phyloP scores from a whole-genome alignment of 2,329 filamentous ascomycete genomes.

The Fusarium sacchari region DNA sequence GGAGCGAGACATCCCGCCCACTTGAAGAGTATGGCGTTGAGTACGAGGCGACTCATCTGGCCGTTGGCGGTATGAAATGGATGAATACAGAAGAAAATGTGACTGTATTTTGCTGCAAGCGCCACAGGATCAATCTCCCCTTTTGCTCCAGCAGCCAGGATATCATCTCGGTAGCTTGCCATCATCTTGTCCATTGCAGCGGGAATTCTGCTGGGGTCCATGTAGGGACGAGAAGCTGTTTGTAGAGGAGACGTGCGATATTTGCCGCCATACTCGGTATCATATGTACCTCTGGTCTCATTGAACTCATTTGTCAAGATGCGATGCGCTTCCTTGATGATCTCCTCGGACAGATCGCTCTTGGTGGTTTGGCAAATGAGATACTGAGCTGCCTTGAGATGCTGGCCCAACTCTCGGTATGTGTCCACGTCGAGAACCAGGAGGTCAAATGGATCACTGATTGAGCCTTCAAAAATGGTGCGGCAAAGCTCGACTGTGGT shows the following conservation, averaged over 20 bases:
- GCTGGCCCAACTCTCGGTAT: slow-evolving; percentile 19
- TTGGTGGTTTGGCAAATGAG: slow-evolving; percentile 20
- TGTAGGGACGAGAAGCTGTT: neutral
- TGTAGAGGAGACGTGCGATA: slow-evolving; percentile 41
- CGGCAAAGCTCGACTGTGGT: neutral
- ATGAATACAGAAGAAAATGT: slow-evolving; percentile 48
- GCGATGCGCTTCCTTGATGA: slow-evolving; percentile 39
- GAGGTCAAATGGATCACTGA: neutral
- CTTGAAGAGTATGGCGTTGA: slow-evolving; percentile 48
- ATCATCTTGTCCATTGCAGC: slow-evolving; percentile 41
- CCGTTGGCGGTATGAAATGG: slow-evolving; percentile 52
- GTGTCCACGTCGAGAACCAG: neutral
- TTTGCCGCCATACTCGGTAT: slow-evolving; percentile 19
- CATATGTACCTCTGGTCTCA: neutral
- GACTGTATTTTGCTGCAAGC: slow-evolving; percentile 43
- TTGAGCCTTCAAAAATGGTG: neutral
- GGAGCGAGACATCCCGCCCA: neutral
- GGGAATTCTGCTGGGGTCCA: slow-evolving; percentile 17
- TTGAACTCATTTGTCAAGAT: slow-evolving; percentile 25
- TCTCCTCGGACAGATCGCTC: slow-evolving; percentile 28
- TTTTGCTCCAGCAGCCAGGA: slow-evolving; percentile 5
- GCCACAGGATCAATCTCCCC: slow-evolving; percentile 39
- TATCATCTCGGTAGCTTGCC: slow-evolving; percentile 32
- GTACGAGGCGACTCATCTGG: slow-evolving; percentile 45
- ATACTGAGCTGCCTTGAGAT: slow-evolving; percentile 19